A percentile compares a stretch with the other conserved stretches of the same genome.
Conservation (phyloP, 345 rosid genomes). For the Eutrema heterophyllum region DNA sequence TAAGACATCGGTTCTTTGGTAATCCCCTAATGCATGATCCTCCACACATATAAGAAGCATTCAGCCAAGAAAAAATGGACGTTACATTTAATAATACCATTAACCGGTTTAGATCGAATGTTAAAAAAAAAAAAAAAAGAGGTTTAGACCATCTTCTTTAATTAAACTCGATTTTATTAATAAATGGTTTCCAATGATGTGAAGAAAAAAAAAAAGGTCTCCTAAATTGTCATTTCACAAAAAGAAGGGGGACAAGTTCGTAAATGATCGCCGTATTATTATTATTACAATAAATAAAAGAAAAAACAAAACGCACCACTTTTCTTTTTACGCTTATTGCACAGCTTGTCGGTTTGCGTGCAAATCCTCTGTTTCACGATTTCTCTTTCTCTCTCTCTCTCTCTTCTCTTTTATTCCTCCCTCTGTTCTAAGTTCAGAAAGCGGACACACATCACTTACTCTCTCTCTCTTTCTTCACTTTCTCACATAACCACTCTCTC, state of each 20-base stretch:
- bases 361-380: constrained; percentile 38
- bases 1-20: too few relatives aligned
- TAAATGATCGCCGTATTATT: constrained; percentile 35
- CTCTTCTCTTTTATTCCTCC: constrained; percentile 13
- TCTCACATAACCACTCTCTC: constrained; percentile 18
- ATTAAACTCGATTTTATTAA: too few relatives aligned
- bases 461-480: constrained; percentile 29
- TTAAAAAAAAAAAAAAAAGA: too few relatives aligned
- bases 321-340: constrained; percentile 31
- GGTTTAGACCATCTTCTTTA: too few relatives aligned
- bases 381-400: constrained; percentile 12
- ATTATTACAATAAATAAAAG: not conserved
- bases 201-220: not conserved
- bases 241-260: constrained; percentile 43
- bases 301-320: constrained; percentile 28
- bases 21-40: too few relatives aligned
- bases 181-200: too few relatives aligned
- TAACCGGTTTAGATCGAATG: too few relatives aligned
- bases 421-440: constrained; percentile 37
- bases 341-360: constrained; percentile 79
- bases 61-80: too few relatives aligned
- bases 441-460: constrained; percentile 42
- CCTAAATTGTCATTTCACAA: constrained; percentile 41
- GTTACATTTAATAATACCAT: too few relatives aligned
- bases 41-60: too few relatives aligned